These are phyloP conservation scores for Orbilia blumenaviensis DNA, from an alignment of 2,329 filamentous ascomycete species.

Conservation along the genomic window DNA sequence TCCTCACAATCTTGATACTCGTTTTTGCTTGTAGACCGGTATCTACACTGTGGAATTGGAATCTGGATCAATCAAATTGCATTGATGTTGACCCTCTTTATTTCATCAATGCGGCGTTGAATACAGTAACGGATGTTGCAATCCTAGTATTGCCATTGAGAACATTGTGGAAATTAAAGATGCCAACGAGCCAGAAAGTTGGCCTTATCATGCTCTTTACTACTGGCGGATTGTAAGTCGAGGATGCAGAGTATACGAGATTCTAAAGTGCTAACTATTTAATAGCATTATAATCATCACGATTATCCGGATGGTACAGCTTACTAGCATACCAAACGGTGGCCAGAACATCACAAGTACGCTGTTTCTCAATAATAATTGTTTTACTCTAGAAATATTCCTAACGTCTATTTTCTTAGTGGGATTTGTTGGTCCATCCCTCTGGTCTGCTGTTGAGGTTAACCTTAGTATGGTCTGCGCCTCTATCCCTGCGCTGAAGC, in stretches of 20 bases:
- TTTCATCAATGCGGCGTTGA: constrained; percentile 45
- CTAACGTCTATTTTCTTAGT: neutral
- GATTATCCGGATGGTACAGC: constrained; percentile 44
- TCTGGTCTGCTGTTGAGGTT: constrained; percentile 47
- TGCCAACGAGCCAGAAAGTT: constrained; percentile 64
- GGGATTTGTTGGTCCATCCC: constrained; percentile 35
- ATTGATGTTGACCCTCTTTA: constrained; percentile 36
- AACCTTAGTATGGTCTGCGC: constrained; percentile 52
- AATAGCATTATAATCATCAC: constrained; percentile 44
- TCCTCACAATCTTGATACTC: constrained; percentile 36
- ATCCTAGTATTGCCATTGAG: constrained; percentile 63
- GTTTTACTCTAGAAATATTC: neutral
- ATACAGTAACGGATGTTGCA: constrained; percentile 39
- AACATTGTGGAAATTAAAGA: constrained; percentile 63
- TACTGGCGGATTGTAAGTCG: constrained; percentile 47
- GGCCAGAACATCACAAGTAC: constrained; percentile 48
- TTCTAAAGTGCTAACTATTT: neutral
- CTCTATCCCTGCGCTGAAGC: constrained; percentile 50
- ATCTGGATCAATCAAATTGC: constrained; percentile 34
- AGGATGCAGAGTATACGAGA: neutral
- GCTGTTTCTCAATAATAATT: no score
- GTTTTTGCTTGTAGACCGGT: constrained; percentile 39
- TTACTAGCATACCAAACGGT: constrained; percentile 43
- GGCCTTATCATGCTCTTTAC: constrained; percentile 64
- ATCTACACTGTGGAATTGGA: constrained; percentile 33